A percentile compares a stretch with the other conserved stretches of the same genome.
phyloP scores from a whole-genome alignment of 148 eudicot species.

The Rhododendron molle region DNA sequence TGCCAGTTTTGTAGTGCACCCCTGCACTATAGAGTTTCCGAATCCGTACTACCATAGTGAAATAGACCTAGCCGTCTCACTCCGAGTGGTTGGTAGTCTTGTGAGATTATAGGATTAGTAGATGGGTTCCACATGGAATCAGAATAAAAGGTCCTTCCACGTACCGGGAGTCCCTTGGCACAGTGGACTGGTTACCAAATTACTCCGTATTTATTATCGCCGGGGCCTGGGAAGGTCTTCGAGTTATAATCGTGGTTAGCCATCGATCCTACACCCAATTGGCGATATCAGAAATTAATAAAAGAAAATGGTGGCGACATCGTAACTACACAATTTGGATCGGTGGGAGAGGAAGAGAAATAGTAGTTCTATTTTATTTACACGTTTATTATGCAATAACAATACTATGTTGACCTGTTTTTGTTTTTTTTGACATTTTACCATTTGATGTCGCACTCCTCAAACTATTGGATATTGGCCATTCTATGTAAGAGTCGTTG shows the following conservation, averaged over 20 bases:
- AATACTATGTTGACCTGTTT: background rate
- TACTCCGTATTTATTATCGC: background rate
- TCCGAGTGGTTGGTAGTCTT: background rate
- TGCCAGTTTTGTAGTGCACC: no score
- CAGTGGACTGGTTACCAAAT: no score
- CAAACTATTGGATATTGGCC: background rate
- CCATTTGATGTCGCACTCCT: background rate
- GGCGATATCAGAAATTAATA: background rate
- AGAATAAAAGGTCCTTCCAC: no score
- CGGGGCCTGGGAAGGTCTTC: background rate
- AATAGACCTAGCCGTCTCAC: background rate
- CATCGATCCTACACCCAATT: no score
- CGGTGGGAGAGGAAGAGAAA: background rate
- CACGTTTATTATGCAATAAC: no score
- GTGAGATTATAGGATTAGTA: background rate
- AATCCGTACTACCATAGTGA: no score
- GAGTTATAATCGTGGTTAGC: background rate
- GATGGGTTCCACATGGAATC: background rate
- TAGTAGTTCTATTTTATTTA: background rate
- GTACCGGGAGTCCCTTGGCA: no score
- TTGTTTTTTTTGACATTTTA: background rate
- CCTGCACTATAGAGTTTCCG: no score
- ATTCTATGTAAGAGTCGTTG: background rate
- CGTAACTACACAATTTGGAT: background rate
- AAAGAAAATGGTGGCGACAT: background rate